Conservation (phyloP, 768 basidiomycete genomes). For the Mycena filopes region DNA sequence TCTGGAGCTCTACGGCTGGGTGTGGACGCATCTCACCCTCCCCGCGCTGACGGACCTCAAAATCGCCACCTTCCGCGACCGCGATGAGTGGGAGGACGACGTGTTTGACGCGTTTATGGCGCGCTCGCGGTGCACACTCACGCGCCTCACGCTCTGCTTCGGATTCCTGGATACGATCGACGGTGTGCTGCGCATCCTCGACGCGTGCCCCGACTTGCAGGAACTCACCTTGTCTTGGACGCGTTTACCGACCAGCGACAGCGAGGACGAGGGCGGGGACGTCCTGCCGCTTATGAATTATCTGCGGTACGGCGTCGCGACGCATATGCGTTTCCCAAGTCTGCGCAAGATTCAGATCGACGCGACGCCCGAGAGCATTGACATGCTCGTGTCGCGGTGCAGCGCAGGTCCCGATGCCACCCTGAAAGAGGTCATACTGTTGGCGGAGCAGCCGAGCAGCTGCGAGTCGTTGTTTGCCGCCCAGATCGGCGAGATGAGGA, state of each 20-base stretch:
- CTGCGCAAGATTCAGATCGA: not conserved
- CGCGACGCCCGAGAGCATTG: not conserved
- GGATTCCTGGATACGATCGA: not conserved
- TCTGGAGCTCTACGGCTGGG: constrained; percentile 9
- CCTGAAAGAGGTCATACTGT: not conserved
- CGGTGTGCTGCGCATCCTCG: not conserved
- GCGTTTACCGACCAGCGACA: not conserved
- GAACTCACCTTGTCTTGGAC: constrained; percentile 9
- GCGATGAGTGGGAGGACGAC: not conserved
- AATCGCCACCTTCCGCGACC: constrained; percentile 4
- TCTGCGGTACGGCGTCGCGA: not conserved
- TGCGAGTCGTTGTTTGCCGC: constrained; percentile 4
- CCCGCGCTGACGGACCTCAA: constrained; percentile 6
- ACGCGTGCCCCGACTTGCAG: not conserved
- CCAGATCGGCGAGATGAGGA: not conserved
- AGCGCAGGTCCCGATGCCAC: not conserved
- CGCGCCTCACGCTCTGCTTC: not conserved
- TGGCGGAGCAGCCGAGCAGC: constrained; percentile 2
- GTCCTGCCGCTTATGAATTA: not conserved
- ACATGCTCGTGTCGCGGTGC: constrained; percentile 8
- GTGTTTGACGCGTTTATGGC: constrained; percentile 2
- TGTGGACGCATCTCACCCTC: not conserved
- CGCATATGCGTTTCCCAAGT: not conserved
- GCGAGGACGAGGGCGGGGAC: not conserved
- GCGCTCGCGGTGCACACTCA: constrained; percentile 1